Base-by-base conservation (phyloP, 169 alveolate species). In the Cryptosporidium felis region DNA sequence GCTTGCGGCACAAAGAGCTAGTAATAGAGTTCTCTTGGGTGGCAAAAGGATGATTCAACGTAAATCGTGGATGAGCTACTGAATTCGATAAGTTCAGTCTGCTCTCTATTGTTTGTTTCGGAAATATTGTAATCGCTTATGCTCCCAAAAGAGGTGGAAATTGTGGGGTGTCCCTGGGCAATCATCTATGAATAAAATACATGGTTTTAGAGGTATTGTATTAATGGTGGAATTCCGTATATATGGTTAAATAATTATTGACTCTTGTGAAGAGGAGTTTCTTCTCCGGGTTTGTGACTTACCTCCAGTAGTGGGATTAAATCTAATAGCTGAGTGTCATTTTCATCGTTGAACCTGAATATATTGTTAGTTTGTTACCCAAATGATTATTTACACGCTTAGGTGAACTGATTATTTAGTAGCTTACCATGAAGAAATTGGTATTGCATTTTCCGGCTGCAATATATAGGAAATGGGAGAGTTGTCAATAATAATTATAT, bases 361-460 rank as follows among this genome's bases (percentile, higher is more conserved):
- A 61, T 28, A 58, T 21, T 41, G 41, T 32, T 14, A 32, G 30
- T 30, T 28, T 18, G 23, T 45, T 45, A 60, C 28, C 18, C 44
- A 12, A 46, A 61, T 26, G 60, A 36, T 38, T 80, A 41, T 80
- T 60, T 9, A 44, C 12, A 28, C 38, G 18, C 44, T 79, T 40
- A 46, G 34, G 46, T 63, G 28, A 63, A 26, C 21, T 38, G 18
- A 23, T 6, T 88, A 92, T 26, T 44, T 18, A 65, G 34, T 59
- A 47, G 16, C 90, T 23, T 88, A 90, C 96, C 97, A 97, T 80
- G 96, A 93, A 41, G 89, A 89, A 62, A 94, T 94, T 51, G 97
- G 96, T 28, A 97, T 88, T 10, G 98, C 98, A 82, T 96, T 96
- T 66, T 95, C 96, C 34, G 97, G 97, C 65, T 96, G 95, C 62